Base-by-base conservation (phyloP, 345 rosid genomes). In the Geranium rotundifolium region DNA sequence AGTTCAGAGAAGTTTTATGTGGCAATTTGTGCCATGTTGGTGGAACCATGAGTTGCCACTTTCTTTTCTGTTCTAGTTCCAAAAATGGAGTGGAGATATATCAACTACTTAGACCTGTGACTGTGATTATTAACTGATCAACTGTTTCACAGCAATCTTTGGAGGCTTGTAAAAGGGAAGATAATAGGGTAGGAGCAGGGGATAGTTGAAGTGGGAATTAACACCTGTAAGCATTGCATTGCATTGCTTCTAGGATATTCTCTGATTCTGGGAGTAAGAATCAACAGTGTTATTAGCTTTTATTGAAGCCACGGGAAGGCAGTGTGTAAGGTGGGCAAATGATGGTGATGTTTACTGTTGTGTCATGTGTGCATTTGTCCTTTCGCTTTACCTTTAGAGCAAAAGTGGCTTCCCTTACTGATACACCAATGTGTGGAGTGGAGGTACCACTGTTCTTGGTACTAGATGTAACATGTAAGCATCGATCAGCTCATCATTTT, bases 321-420 rank as follows among this genome's bases (percentile, higher is more conserved):
- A 87, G 74, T 95, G 99, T 62, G 95, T 90, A 70, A 88, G 99
- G 80, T 90, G 91, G 84, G 99, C 97, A 23, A 95, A 95, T 57
- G 97, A 95, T 29, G 96, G 99, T 19, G 99, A 95, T 78, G 84
- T 86, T 62, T 90, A 86, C 67, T 95, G 99, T 56, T 95, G 99
- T 74, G 96, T 95, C n/a, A n/a, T n/a, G n/a, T n/a, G n/a, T n/a
- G 68, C 99, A 95, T 80, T 79, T 95, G 82, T 93, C 97, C 56
- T 85, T 96, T 73, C 96, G 97, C 69, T 90, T 90, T 67, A 72
- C 91, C 18, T 34, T 71, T 19, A 85, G 81, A 75, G 66, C 75
- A 41, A 88, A 85, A 78, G 76, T 67, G 56, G 77, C 84, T n/a
- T 76, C 77, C 27, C 74, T 78, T 8, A 71, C 69, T 74, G 90